A percentile compares a stretch with the other conserved stretches of the same genome.
Evolutionary conservation across 2,329 filamentous ascomycete species (phyloP).

Genomic region (Ampelomyces quisqualis): DNA sequence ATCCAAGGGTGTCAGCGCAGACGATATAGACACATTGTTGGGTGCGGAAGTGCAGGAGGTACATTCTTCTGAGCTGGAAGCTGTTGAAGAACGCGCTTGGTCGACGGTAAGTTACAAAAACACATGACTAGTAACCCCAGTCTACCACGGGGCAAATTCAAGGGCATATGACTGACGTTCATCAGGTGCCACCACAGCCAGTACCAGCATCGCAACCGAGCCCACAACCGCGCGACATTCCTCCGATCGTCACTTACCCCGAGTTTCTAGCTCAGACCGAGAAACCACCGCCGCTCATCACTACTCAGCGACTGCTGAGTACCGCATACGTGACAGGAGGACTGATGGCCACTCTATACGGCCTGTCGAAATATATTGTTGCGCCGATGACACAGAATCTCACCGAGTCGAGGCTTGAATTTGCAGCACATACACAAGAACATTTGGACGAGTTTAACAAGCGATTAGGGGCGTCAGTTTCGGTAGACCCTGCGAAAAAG

Average conservation of each 20-base stretch:
- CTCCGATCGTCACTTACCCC: constrained; percentile 67
- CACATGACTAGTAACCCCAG: background rate
- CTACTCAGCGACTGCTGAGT: constrained; percentile 56
- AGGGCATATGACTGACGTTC: constrained; percentile 10
- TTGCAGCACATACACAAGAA: constrained; percentile 53
- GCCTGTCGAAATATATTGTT: constrained; percentile 67
- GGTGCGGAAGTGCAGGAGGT: constrained; percentile 22
- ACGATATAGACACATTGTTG: constrained; percentile 69
- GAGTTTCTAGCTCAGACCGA: constrained; percentile 62
- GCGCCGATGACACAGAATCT: constrained; percentile 60
- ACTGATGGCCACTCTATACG: constrained; percentile 63
- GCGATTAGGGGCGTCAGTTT: constrained; percentile 61
- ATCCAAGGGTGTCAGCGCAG: constrained; percentile 68
- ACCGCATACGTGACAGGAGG: constrained; percentile 60
- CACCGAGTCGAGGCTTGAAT: constrained; percentile 58
- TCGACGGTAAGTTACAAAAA: constrained; percentile 23
- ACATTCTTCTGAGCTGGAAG: constrained; percentile 15
- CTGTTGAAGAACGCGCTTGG: constrained; percentile 31
- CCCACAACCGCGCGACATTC: constrained; percentile 46
- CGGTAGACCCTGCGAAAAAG: constrained; percentile 56
- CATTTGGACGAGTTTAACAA: constrained; percentile 59
- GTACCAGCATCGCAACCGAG: constrained; percentile 13
- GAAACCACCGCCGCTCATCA: constrained; percentile 61
- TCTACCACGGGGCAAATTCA: background rate
- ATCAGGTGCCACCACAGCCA: constrained; percentile 22